Conservation (phyloP, 306 rosid species). For the Comarum palustre region DNA sequence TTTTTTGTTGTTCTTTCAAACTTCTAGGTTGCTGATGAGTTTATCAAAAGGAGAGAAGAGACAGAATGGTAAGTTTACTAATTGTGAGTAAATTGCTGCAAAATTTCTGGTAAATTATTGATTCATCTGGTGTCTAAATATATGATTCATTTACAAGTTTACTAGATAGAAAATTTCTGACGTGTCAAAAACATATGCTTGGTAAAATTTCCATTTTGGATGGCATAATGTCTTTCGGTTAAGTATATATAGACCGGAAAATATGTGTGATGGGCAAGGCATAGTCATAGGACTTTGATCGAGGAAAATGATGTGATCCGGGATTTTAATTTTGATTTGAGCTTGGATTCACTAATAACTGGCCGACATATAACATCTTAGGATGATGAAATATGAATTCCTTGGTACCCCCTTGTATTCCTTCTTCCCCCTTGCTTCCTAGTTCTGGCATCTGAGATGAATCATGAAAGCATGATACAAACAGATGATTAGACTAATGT, state of each 20-base stretch:
- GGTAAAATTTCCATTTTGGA: neutral
- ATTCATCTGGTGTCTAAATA: too few species aligned
- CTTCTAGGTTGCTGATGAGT: constrained; percentile 87
- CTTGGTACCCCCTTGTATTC: neutral
- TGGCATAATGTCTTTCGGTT: neutral
- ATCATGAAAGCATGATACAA: neutral
- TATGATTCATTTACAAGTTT: too few species aligned
- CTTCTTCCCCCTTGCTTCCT: neutral
- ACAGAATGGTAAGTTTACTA: constrained; percentile 72
- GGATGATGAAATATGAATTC: neutral
- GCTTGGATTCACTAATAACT: neutral
- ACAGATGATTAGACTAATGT: neutral
- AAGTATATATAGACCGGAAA: neutral
- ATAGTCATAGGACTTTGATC: neutral
- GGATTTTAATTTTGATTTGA: neutral
- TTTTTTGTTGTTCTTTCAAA: constrained; percentile 24
- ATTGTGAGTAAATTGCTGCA: too few species aligned
- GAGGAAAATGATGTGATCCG: neutral
- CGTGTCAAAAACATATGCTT: constrained; percentile 1
- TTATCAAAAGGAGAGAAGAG: constrained; percentile 79
- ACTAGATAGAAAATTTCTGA: too few species aligned
- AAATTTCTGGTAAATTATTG: too few species aligned
- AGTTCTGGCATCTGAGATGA: neutral
- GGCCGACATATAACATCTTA: neutral
- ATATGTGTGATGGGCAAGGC: neutral